These are phyloP conservation scores for Scutellaria galericulata DNA, from an alignment of 257 asterid species.

Conservation along the genomic window DNA sequence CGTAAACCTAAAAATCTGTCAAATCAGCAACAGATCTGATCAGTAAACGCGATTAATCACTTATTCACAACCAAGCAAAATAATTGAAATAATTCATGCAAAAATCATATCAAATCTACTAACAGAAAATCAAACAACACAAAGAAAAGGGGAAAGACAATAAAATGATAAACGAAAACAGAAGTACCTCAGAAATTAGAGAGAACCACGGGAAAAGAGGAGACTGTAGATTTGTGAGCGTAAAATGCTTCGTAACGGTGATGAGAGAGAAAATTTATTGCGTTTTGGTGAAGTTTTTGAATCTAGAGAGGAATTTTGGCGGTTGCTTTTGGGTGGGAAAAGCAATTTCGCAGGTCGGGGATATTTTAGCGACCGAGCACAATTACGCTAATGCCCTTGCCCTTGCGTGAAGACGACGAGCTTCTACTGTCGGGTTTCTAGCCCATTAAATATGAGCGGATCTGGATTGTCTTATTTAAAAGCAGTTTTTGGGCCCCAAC, in stretches of 20 bases:
- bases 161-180: not conserved
- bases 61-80: not conserved
- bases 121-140: not conserved
- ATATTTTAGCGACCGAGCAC: not conserved
- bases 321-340: slow-evolving; percentile 56
- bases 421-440: not conserved
- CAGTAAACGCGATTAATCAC: not conserved
- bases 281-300: slow-evolving; percentile 46
- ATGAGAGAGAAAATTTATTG: slow-evolving; percentile 43
- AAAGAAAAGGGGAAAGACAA: not conserved
- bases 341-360: slow-evolving; percentile 37
- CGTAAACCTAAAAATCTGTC: not conserved
- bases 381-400: slow-evolving; percentile 29
- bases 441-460: too few relatives aligned
- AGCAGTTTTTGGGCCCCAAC: too few relatives aligned
- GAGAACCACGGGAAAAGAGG: slow-evolving; percentile 11
- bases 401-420: not conserved
- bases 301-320: slow-evolving; percentile 50
- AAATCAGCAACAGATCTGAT: slow-evolving; percentile 37
- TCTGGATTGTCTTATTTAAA: too few relatives aligned
- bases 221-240: slow-evolving; percentile 13
- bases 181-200: slow-evolving; percentile 32
- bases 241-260: slow-evolving; percentile 3
- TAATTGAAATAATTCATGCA: not conserved
- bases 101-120: not conserved